Base-by-base conservation (phyloP, 257 asterid genomes). In the Fraxinus quadrangulata region DNA sequence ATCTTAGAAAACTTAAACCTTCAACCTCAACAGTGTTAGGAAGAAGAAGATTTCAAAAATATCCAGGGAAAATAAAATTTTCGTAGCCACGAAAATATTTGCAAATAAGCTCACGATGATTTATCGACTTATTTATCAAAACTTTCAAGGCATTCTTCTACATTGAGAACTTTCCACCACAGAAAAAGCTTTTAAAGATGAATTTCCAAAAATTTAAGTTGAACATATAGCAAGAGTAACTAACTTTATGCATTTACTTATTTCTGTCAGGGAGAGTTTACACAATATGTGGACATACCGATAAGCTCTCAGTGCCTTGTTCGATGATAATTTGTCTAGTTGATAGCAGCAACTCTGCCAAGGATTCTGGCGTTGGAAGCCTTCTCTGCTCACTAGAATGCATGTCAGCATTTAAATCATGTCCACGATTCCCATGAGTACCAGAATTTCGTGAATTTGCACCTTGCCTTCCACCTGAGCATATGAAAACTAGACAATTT, bases 331-430 rank as follows among this genome's bases (percentile, higher is more conserved):
- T 73, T 75, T 74, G 90, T 78, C 97, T 87, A 67, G 91, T 84
- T 72, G 89, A 85, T 67, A 84, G 74, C 83, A 93, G 77, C 84
- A 90, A 92, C 78, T 86, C 92, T n/a, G 92, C 94, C 91, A 95
- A 87, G 77, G 88, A 84, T 84, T 88, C 94, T 19, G 98, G 99
- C 7, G 93, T 90, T 42, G 95, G 92, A 75, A 90, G 89, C 73
- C 96, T 90, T 85, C 92, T 82, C 80, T 88, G 84, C 75, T 83
- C 88, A 65, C 71, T 75, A 67, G 88, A 79, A 84, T 16, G 77
- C 33, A 70, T 59, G 45, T 84, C 51, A 71, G 85, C 85, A 71
- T 84, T 87, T 12, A 76, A 69, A 73, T 81, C 82, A 51, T 78
- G 84, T 54, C 83, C 90, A 72, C 66, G 89, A 68, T 80, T 77